Evolutionary conservation across 768 basidiomycete species (phyloP).

Genomic region (Dictyophora rubrovolvata): DNA sequence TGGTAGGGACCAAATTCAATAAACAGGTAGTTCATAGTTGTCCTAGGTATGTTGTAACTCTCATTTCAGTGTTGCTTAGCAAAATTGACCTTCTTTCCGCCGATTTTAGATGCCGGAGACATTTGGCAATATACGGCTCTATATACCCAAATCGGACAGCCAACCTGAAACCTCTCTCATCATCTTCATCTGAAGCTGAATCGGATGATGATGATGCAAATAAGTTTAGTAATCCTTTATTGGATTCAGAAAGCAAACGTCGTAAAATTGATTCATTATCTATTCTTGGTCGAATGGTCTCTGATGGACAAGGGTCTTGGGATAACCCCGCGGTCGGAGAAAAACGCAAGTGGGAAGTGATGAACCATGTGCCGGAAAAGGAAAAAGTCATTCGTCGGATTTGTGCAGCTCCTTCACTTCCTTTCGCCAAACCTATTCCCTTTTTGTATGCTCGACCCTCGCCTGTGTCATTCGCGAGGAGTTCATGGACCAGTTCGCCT

Average conservation of each 20-base stretch:
- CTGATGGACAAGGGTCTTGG: neutral
- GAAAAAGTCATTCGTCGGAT: neutral
- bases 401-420: neutral
- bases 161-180: conserved; percentile 25
- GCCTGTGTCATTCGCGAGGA: neutral
- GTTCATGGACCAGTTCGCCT: neutral
- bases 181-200: conserved; percentile 31
- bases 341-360: neutral
- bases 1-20: conserved; percentile 41
- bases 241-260: neutral
- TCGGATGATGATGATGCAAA: conserved; percentile 40
- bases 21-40: conserved; percentile 45
- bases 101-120: conserved; percentile 58
- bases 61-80: conserved; percentile 8
- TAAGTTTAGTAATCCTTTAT: conserved; percentile 20
- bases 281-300: neutral
- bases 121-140: conserved; percentile 64
- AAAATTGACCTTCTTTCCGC: conserved; percentile 8
- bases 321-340: neutral
- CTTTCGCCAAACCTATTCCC: conserved; percentile 2
- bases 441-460: conserved; percentile 5
- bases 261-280: conserved; percentile 4
- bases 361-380: neutral
- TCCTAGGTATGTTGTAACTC: conserved; percentile 46
- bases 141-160: conserved; percentile 61